Evolutionary conservation across 345 rosid species (phyloP), one percentile per base, ranked within the genome.

Genomic region (Hibiscus syriacus): DNA sequence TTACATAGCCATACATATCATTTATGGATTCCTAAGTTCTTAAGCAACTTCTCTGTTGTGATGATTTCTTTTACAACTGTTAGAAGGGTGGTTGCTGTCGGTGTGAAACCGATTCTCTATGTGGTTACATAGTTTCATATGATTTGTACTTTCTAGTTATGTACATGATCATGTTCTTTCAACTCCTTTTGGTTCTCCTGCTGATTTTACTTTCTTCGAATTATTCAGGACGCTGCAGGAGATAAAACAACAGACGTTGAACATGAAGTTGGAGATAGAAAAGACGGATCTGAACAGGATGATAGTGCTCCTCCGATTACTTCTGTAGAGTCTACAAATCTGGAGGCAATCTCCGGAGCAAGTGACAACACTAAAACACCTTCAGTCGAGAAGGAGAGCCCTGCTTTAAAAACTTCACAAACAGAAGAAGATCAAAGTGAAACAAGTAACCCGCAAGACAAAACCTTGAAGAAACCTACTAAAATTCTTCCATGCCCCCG

Each of bases 401-500:
- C 64, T 17, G 17, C 53, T 5, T 64, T 61, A 23, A 76, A 80
- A 78, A 45, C 76, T 29, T 72, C 80, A 8, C 86, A 79, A 66
- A 50, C 79, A 4, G 84, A 81, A 14, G 89, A 85, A 68, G 87
- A 83, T 49, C 83, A 74, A 73, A 74, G 71, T 14, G 89, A 81
- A 71, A 71, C 78, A 0, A 82, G 81, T 34, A 72, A 76, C 60
- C 66, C 86, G 6, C 89, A 85, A 63, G 96, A 90, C 55, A 79
- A 71, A 69, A 73, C 85, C 66, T 72, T 90, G 68, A 92, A 90
- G 86, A 92, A 88, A 71, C 98, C 98, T 0, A 93, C 87, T 70
- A 92, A 88, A 83, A 90, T 92, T 25, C 72, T 92, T 25, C 96
- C 96, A 0, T 90, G 98, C 69, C 98, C 97, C 1, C 89, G 98